Evolutionary conservation across 225 moss, liverwort and hornwort species (phyloP).

Genomic region (Physcomitrium patens): DNA sequence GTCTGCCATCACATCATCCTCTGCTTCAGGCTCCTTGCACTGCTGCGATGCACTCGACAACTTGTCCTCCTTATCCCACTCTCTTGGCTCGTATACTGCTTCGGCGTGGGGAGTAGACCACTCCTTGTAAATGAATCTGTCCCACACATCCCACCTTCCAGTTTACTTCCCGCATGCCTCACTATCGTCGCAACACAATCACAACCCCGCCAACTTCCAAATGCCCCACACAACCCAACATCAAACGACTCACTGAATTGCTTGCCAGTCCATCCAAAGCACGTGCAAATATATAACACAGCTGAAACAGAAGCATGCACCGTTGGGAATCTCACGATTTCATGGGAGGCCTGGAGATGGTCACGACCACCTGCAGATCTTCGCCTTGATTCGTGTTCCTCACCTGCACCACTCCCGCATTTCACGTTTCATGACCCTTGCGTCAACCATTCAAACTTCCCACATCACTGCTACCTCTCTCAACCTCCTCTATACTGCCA

Average conservation of each 20-base stretch:
- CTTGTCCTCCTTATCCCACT: slow-evolving; percentile 42
- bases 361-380: slow-evolving; percentile 64
- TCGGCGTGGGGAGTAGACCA: slow-evolving; percentile 48
- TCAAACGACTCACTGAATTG: neutral
- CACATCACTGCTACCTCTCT: neutral
- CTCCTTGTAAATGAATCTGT: slow-evolving; percentile 50
- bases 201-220: neutral
- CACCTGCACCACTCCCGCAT: slow-evolving; percentile 47
- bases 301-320: slow-evolving; percentile 4
- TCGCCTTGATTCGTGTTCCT: slow-evolving; percentile 43
- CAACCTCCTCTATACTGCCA: neutral
- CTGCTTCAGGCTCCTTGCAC: slow-evolving; percentile 35
- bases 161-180: neutral
- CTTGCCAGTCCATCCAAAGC: slow-evolving; percentile 13
- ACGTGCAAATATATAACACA: neutral
- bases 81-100: slow-evolving; percentile 35
- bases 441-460: neutral
- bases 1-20: slow-evolving; percentile 33
- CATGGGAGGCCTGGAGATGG: slow-evolving; percentile 69
- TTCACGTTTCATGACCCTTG: neutral
- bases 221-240: neutral
- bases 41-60: slow-evolving; percentile 30
- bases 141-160: slow-evolving; percentile 1
- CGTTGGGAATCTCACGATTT: slow-evolving; percentile 40
- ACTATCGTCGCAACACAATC: neutral